Base-by-base conservation (phyloP, 2,329 filamentous ascomycete genomes). In the Gremmenia infestans region DNA sequence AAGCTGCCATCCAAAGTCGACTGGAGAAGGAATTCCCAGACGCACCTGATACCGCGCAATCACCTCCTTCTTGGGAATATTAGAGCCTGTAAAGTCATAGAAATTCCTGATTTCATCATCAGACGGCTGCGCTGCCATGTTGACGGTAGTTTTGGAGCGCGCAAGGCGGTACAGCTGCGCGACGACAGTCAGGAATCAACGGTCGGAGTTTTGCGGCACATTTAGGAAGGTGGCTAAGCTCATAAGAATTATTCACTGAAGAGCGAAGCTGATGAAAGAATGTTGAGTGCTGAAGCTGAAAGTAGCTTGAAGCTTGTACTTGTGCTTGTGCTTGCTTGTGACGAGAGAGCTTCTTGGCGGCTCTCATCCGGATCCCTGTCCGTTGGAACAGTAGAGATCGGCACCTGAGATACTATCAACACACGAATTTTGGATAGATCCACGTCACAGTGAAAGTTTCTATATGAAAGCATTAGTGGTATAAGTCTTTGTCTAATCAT, bases 31-130 rank as follows among this genome's bases (percentile, higher is more conserved):
- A 28, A 55, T 35, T 14, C 53, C 65, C 67, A 32, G 28, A 32
- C 28, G 9, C 28, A 32, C 60, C 67, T 68, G 5, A 69, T 48
- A 32, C 54, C 67, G 63, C 9, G 50, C 58, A 47, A 68, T 62
- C 4, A 62, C 62, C 48, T 68, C 62, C 9, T 52, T 25, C 11
- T 61, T 55, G 49, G 49, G 35, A 15, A 68, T 43, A 15, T 36
- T 57, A n/a, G 54, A 51, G 6, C 60, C 52, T 12, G 45, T 15
- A 17, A 66, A 37, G 23, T 19, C 37, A 48, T 57, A 48, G 40
- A 68, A 60, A 22, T 36, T 48, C 4, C 60, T 53, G 12, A 68
- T 63, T 52, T 65, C 63, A 5, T 60, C 55, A 15, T 66, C 60
- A 5, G 57, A 50, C 9, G 66, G 66, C 52, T 65, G 61, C 19